These are phyloP conservation scores for Yamadazyma conglobata DNA, from an alignment of 1,139 yeast species.

Conservation along the genomic window DNA sequence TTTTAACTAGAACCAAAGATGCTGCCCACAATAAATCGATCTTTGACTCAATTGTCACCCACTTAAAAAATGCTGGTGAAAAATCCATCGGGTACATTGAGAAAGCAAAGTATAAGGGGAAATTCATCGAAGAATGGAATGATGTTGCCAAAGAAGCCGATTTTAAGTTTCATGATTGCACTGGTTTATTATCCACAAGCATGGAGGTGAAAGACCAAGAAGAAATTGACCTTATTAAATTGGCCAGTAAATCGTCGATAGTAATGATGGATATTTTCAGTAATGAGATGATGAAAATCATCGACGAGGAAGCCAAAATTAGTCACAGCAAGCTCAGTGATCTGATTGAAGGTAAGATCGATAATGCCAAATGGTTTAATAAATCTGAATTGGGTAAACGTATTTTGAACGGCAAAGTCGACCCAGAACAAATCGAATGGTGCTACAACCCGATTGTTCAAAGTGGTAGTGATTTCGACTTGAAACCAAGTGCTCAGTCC, in stretches of 20 bases:
- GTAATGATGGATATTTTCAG: conserved; percentile 82
- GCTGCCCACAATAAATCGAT: conserved; percentile 67
- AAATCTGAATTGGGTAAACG: conserved; percentile 61
- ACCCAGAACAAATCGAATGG: conserved; percentile 82
- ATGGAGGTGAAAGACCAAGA: conserved; percentile 79
- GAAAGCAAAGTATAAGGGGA: conserved; percentile 79
- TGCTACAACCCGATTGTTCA: conserved; percentile 90
- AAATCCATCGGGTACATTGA: conserved; percentile 58
- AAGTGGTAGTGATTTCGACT: conserved; percentile 82
- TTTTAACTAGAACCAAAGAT: conserved; percentile 82
- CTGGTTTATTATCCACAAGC: conserved; percentile 48
- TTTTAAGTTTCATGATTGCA: conserved; percentile 52
- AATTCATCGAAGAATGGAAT: conserved; percentile 77
- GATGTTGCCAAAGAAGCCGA: conserved; percentile 37
- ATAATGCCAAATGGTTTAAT: conserved; percentile 66
- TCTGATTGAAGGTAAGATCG: conserved; percentile 76
- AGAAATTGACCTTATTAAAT: conserved; percentile 61
- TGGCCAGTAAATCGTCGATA: conserved; percentile 76
- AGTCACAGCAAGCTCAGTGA: conserved; percentile 74
- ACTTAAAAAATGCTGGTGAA: conserved; percentile 44
- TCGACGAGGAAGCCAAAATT: conserved; percentile 81
- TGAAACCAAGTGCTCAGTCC: conserved; percentile 82
- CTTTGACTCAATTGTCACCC: conserved; percentile 56
- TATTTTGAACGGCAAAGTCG: conserved; percentile 47
- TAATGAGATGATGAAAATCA: conserved; percentile 82